Evolutionary conservation across 257 asterid species (phyloP).

Genomic region (Cruciata laevipes): DNA sequence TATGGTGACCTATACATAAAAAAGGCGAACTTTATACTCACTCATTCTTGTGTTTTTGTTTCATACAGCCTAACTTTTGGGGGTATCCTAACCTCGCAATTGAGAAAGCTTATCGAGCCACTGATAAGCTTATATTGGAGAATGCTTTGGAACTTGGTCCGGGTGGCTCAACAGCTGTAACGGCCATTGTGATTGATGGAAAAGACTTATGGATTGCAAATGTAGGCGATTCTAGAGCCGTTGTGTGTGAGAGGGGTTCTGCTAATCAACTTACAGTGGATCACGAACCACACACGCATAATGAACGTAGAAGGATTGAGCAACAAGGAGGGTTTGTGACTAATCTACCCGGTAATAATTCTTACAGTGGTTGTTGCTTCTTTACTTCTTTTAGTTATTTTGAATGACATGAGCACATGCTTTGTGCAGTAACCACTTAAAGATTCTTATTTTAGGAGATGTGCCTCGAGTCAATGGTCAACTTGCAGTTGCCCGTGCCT

Average conservation of each 20-base stretch:
- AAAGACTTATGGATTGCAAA: constrained; percentile 81
- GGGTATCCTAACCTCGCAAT: constrained; percentile 58
- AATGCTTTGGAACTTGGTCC: constrained; percentile 64
- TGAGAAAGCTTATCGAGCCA: constrained; percentile 47
- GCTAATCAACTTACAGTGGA: constrained; percentile 71
- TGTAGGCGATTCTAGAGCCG: constrained; percentile 76
- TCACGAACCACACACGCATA: constrained; percentile 62
- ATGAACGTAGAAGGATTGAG: constrained; percentile 57
- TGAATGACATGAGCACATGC: constrained; percentile 4
- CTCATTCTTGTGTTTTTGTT: constrained; percentile 4
- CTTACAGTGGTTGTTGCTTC: neutral
- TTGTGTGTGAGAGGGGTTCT: constrained; percentile 43
- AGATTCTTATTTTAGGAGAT: constrained; percentile 46
- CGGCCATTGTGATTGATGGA: constrained; percentile 68
- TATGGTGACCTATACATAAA: neutral
- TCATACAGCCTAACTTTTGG: constrained; percentile 60
- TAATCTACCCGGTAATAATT: constrained; percentile 53
- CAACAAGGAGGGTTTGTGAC: constrained; percentile 74
- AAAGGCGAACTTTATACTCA: neutral
- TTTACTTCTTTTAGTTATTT: constrained; percentile 5
- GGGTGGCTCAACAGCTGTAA: constrained; percentile 86
- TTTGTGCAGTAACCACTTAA: constrained; percentile 16
- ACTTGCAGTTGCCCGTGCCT: constrained; percentile 80
- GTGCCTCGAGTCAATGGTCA: constrained; percentile 88
- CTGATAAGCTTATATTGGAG: constrained; percentile 56